Evolutionary conservation across 2,329 filamentous ascomycete genomes (phyloP).

Genomic region (Diaporthe ilicicola): DNA sequence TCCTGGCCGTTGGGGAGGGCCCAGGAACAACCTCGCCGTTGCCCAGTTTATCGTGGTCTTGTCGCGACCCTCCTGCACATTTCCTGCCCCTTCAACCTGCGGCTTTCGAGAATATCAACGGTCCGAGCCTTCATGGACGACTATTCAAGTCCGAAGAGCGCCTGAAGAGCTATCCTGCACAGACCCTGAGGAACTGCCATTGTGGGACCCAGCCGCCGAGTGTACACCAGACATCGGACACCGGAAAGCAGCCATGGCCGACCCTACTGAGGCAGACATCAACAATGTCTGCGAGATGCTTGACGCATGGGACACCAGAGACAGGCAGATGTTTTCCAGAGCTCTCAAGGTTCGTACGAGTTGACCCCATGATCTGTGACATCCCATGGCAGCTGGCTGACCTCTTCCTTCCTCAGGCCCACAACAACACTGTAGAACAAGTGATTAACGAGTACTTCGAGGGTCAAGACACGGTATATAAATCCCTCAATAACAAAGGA

Average conservation of each 20-base stretch:
- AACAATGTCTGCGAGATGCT: conserved; percentile 53
- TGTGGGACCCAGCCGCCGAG: background rate
- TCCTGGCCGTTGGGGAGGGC: background rate
- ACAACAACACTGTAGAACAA: conserved; percentile 55
- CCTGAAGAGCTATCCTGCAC: background rate
- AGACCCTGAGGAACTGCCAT: background rate
- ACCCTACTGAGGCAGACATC: conserved; percentile 49
- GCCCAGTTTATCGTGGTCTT: background rate
- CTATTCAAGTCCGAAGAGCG: background rate
- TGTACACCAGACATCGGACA: background rate
- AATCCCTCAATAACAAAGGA: background rate
- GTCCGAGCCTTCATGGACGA: background rate
- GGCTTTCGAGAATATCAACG: background rate
- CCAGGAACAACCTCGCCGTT: background rate
- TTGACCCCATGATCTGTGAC: too few species aligned
- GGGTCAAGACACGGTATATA: conserved; percentile 50
- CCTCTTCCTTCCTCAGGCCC: conserved; percentile 42
- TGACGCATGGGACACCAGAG: conserved; percentile 45
- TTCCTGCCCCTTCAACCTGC: background rate
- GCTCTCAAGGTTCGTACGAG: conserved; percentile 50
- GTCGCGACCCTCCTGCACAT: background rate
- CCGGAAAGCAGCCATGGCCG: conserved; percentile 37
- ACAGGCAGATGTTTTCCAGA: conserved; percentile 49
- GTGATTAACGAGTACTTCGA: conserved; percentile 64
- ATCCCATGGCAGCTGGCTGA: background rate